phyloP scores from a whole-genome alignment of 192 early-diverging fungal genomes.

The Geranomyces michiganensis region DNA sequence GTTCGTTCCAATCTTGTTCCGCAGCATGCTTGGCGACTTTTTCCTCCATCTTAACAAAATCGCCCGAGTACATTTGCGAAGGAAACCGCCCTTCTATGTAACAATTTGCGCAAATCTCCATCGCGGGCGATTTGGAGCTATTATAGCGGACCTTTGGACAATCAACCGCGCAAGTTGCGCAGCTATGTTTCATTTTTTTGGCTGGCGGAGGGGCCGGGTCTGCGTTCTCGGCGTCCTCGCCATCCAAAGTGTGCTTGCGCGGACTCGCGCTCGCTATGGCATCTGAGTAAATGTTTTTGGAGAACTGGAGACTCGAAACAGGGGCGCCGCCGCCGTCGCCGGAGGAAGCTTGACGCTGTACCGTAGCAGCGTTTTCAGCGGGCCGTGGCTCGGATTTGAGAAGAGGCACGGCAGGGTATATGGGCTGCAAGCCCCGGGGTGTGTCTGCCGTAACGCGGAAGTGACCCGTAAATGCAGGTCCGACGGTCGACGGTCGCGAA shows the following conservation, averaged over 20 bases:
- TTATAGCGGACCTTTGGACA: constrained; percentile 83
- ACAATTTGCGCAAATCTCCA: constrained; percentile 86
- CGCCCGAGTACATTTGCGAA: constrained; percentile 73
- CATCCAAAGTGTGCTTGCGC: constrained; percentile 23
- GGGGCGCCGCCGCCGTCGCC: not conserved
- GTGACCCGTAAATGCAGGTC: constrained; percentile 96
- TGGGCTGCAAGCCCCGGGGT: constrained; percentile 87
- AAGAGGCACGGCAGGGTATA: constrained; percentile 63
- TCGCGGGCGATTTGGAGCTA: constrained; percentile 65
- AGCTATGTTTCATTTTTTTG: constrained; percentile 51
- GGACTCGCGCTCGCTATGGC: not conserved
- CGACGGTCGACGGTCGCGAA: constrained; percentile 84
- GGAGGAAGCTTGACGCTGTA: constrained; percentile 6
- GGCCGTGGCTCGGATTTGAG: constrained; percentile 19
- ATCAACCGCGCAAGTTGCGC: constrained; percentile 83
- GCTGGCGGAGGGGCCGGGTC: constrained; percentile 16
- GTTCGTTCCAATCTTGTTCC: constrained; percentile 74
- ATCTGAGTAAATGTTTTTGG: constrained; percentile 32
- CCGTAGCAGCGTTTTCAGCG: not conserved
- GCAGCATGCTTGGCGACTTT: constrained; percentile 19
- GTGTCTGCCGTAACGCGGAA: constrained; percentile 97
- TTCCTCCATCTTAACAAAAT: constrained; percentile 82
- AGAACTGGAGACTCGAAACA: constrained; percentile 19
- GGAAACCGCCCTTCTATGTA: constrained; percentile 94
- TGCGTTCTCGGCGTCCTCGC: constrained; percentile 10